A percentile compares a stretch with the other conserved stretches of the same genome.
Evolutionary conservation across 805 yeast genomes (phyloP).

Genomic region (Cyberlindnera mrakii): DNA sequence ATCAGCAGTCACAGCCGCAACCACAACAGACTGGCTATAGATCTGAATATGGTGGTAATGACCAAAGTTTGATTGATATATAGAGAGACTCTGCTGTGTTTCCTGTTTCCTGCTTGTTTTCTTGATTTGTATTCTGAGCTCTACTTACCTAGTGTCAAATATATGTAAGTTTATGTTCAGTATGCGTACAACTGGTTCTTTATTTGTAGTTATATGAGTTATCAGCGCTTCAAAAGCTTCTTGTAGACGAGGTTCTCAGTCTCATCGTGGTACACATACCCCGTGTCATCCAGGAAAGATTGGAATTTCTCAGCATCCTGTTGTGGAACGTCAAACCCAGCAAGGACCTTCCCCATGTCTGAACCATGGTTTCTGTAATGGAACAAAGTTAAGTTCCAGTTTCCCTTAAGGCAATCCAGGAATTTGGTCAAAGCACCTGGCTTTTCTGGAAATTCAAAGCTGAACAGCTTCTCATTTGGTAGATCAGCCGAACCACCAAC

Average conservation of each 20-base stretch:
- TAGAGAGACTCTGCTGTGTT: conserved; percentile 3
- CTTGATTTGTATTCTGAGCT: background rate
- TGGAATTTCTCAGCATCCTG: conserved; percentile 60
- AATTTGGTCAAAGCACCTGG: conserved; percentile 91
- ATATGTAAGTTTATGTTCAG: background rate
- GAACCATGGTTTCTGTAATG: conserved; percentile 97
- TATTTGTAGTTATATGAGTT: background rate
- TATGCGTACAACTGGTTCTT: background rate
- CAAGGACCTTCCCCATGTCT: conserved; percentile 87
- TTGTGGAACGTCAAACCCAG: conserved; percentile 83
- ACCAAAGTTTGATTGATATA: conserved; percentile 25
- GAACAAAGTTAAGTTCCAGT: conserved; percentile 92
- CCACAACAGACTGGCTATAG: conserved; percentile 11
- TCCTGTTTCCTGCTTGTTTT: background rate
- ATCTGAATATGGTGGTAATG: conserved; percentile 16
- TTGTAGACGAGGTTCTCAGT: conserved; percentile 82
- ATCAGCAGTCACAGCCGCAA: conserved; percentile 14
- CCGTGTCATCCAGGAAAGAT: conserved; percentile 60
- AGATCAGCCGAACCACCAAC: conserved; percentile 86
- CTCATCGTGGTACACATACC: conserved; percentile 75
- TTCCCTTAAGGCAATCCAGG: conserved; percentile 59
- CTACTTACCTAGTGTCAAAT: background rate
- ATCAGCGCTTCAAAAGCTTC: conserved; percentile 50
- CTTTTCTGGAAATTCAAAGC: conserved; percentile 95
- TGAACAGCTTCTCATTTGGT: conserved; percentile 67